Conservation (phyloP, 2,329 filamentous ascomycete species). For the Trichoderma breve region DNA sequence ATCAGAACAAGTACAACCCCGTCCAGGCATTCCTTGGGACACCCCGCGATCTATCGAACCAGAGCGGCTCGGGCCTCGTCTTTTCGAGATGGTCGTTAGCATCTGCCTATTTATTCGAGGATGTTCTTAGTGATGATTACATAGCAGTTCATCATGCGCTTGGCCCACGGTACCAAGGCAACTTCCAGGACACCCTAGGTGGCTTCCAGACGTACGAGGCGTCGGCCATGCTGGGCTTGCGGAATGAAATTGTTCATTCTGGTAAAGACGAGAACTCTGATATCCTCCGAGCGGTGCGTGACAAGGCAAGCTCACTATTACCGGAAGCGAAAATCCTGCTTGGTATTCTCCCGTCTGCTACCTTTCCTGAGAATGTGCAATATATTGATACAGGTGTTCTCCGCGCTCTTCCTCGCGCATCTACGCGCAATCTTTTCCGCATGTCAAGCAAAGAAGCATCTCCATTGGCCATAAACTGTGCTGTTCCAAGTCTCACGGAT, state of each 20-base stretch:
- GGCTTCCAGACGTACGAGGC: slow-evolving; percentile 96
- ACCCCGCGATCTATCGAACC: slow-evolving; percentile 78
- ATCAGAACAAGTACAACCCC: slow-evolving; percentile 57
- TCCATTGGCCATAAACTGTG: slow-evolving; percentile 82
- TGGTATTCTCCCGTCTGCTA: slow-evolving; percentile 75
- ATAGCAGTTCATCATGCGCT: slow-evolving; percentile 88
- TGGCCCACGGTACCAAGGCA: slow-evolving; percentile 87
- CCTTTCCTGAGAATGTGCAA: slow-evolving; percentile 77
- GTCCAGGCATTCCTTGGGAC: slow-evolving; percentile 94
- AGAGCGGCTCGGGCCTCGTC: slow-evolving; percentile 69
- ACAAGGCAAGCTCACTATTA: slow-evolving; percentile 77
- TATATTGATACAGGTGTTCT: slow-evolving; percentile 76
- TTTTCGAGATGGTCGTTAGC: slow-evolving; percentile 85
- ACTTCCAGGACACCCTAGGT: slow-evolving; percentile 93
- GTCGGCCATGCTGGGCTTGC: slow-evolving; percentile 83
- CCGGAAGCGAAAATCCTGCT: slow-evolving; percentile 79
- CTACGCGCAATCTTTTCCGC: slow-evolving; percentile 59
- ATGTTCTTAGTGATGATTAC: slow-evolving; percentile 85
- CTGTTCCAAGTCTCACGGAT: slow-evolving; percentile 83
- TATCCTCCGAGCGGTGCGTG: slow-evolving; percentile 82
- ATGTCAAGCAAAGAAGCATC: slow-evolving; percentile 54
- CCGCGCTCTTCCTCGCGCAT: slow-evolving; percentile 70
- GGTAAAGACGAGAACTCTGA: slow-evolving; percentile 90
- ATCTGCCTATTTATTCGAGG: slow-evolving; percentile 84
- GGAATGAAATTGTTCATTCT: slow-evolving; percentile 86